phyloP scores from a whole-genome alignment of 371 early-diverging fungal genomes.

The Mucor racemosus region DNA sequence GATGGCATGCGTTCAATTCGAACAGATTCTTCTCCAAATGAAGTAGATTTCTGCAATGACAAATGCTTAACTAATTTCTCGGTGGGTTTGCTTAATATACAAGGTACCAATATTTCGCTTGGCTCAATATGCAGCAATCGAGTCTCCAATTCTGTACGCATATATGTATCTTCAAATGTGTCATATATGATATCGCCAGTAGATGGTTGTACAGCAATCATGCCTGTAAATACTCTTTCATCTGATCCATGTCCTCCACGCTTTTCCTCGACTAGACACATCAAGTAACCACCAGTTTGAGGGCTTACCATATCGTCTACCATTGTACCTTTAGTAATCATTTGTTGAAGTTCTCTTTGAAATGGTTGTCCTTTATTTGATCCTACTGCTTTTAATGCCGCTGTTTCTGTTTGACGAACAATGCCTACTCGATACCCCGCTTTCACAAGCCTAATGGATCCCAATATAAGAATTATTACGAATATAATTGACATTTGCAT shows the following conservation, averaged over 20 bases:
- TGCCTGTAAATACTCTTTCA: slow-evolving; percentile 52
- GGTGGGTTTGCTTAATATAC: slow-evolving; percentile 54
- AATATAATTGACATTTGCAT: neutral
- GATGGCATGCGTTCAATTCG: slow-evolving; percentile 66
- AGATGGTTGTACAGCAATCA: slow-evolving; percentile 70
- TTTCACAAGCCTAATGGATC: slow-evolving; percentile 65
- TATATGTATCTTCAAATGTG: slow-evolving; percentile 69
- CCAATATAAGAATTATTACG: neutral
- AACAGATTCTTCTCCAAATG: slow-evolving; percentile 37
- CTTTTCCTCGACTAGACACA: slow-evolving; percentile 65
- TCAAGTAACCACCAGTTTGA: slow-evolving; percentile 43
- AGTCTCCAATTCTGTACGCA: slow-evolving; percentile 80
- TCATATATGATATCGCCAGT: slow-evolving; percentile 83
- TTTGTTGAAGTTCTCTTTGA: slow-evolving; percentile 69
- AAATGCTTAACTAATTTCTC: slow-evolving; percentile 56
- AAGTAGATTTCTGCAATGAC: slow-evolving; percentile 32
- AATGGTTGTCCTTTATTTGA: slow-evolving; percentile 79
- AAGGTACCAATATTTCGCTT: slow-evolving; percentile 74
- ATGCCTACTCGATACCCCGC: slow-evolving; percentile 87
- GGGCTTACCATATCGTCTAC: slow-evolving; percentile 68
- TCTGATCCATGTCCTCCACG: slow-evolving; percentile 55
- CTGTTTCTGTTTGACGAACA: slow-evolving; percentile 86
- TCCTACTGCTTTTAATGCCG: slow-evolving; percentile 81
- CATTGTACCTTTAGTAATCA: slow-evolving; percentile 82
- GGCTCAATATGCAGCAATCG: slow-evolving; percentile 79